Evolutionary conservation across 306 rosid species (phyloP), one percentile per base, ranked within the genome.

Genomic region (Clitoria ternatea): DNA sequence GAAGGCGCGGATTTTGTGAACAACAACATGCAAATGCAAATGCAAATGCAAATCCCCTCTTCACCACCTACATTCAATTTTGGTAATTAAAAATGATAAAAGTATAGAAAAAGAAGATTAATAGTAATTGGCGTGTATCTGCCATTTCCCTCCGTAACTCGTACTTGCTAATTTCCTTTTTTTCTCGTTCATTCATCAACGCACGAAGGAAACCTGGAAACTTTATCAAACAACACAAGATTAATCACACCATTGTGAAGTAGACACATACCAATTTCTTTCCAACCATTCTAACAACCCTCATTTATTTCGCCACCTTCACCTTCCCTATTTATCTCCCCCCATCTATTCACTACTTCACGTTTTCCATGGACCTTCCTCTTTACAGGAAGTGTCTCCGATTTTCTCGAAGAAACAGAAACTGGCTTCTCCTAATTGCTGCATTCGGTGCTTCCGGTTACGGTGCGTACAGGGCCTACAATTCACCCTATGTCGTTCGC

Each of bases 401-500:
- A 68, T 80, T 88, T 77, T 77, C 86, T 12, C 71, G 62, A 26
- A 69, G 78, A 27, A 83, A 81, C 40, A 83, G 60, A 74, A 83
- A 72, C 4, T 82, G 88, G 85, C 81, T 94, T 77, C 36, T 90
- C 47, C 66, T 83, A 2, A 79, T 85, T 5, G 88, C 88, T 4
- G 62, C 78, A 7, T 66, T 85, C 35, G 97, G 97, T 3, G 79
- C 80, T 35, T 90, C 98, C 19, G 82, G 92, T 44, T 91, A 89
- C 43, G 91, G 92, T 6, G 92, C 78, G 42, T 94, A 89, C 73
- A 80, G 44, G 81, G 81, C 89, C 20, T 90, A 86, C 77, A 56
- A 81, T 77, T 62, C 54, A 3, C 97, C 95, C 26, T 81, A 89
- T 48, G 84, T 94, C 15, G 77, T 43, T 75, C 85, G 42, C 22